phyloP scores from a whole-genome alignment of 1,139 yeast genomes.

The Blastobotrys buckinghamii region DNA sequence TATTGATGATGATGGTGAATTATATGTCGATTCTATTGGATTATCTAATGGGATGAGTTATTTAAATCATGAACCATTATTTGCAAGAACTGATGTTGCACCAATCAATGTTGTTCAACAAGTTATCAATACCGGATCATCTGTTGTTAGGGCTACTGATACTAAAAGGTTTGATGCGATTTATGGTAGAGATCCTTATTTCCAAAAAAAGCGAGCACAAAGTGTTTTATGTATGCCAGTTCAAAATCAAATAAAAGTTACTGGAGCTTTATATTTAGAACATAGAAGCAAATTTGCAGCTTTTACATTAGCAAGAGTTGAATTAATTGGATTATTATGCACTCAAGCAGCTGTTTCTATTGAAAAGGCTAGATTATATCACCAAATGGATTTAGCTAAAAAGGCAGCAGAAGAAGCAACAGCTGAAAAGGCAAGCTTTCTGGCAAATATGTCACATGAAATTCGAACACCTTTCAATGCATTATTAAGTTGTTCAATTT shows the following conservation, averaged over 20 bases:
- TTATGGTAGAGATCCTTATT: constrained; percentile 42
- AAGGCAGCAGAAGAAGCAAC: constrained; percentile 56
- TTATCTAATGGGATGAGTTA: constrained; percentile 37
- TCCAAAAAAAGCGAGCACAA: constrained; percentile 34
- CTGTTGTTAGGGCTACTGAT: constrained; percentile 39
- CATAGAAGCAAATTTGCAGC: constrained; percentile 28
- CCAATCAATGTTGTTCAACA: constrained; percentile 42
- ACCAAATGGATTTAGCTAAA: constrained; percentile 49
- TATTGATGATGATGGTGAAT: constrained; percentile 34
- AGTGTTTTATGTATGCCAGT: constrained; percentile 46
- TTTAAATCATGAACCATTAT: constrained; percentile 38
- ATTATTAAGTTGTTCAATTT: constrained; percentile 48
- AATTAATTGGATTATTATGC: constrained; percentile 43
- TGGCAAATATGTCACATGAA: constrained; percentile 53
- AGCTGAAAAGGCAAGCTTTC: constrained; percentile 48
- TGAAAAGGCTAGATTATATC: constrained; percentile 44
- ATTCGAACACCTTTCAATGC: constrained; percentile 57
- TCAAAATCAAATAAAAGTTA: constrained; percentile 39
- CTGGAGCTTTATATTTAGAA: constrained; percentile 49
- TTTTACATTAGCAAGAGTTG: constrained; percentile 37
- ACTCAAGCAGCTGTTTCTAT: constrained; percentile 52
- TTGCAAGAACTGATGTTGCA: constrained; percentile 41
- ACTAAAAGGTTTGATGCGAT: constrained; percentile 35
- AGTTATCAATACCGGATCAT: constrained; percentile 39
- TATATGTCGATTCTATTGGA: constrained; percentile 42